Percentiles rank a stretch among this genome's conserved stretches.
Evolutionary conservation across 2,329 filamentous ascomycete species (phyloP).

Genomic region (Diplocarpon mali): DNA sequence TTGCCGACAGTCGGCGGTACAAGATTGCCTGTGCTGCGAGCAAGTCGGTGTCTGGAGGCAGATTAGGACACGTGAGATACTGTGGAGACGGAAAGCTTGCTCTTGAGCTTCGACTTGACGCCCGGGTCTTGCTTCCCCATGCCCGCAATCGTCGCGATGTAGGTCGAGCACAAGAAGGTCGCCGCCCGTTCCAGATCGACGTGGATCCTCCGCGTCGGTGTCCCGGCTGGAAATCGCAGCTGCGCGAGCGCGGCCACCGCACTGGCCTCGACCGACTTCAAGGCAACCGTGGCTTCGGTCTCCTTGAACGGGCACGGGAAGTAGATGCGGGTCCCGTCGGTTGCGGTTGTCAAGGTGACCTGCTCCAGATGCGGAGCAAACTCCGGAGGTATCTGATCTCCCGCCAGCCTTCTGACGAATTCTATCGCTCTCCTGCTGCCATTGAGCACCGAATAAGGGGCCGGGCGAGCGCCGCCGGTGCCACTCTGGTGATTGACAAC

Average conservation of each 20-base stretch:
- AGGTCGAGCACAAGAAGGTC: constrained; percentile 46
- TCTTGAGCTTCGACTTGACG: constrained; percentile 36
- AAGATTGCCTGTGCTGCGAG: constrained; percentile 58
- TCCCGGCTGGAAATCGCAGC: constrained; percentile 34
- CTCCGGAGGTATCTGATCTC: constrained; percentile 16
- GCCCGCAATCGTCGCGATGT: constrained; percentile 43
- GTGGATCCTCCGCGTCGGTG: constrained; percentile 32
- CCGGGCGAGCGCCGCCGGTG: constrained; percentile 4
- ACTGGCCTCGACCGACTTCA: constrained; percentile 35
- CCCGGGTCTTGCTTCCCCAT: constrained; percentile 37
- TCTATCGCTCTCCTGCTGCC: constrained; percentile 19
- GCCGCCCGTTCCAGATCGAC: constrained; percentile 44
- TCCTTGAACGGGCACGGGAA: constrained; percentile 39
- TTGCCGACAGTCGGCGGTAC: constrained; percentile 63
- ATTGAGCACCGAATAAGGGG: constrained; percentile 20
- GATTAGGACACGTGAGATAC: background rate
- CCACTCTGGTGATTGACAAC: background rate
- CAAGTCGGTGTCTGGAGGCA: constrained; percentile 54
- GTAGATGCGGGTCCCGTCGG: constrained; percentile 27
- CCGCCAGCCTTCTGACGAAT: constrained; percentile 10
- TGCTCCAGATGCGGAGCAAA: constrained; percentile 17
- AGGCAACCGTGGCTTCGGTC: constrained; percentile 33
- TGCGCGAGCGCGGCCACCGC: constrained; percentile 49
- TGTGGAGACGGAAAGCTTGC: constrained; percentile 20
- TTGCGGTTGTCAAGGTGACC: constrained; percentile 19